phyloP scores from a whole-genome alignment of 192 early-diverging fungal genomes.

The Neocallimastix lanati region DNA sequence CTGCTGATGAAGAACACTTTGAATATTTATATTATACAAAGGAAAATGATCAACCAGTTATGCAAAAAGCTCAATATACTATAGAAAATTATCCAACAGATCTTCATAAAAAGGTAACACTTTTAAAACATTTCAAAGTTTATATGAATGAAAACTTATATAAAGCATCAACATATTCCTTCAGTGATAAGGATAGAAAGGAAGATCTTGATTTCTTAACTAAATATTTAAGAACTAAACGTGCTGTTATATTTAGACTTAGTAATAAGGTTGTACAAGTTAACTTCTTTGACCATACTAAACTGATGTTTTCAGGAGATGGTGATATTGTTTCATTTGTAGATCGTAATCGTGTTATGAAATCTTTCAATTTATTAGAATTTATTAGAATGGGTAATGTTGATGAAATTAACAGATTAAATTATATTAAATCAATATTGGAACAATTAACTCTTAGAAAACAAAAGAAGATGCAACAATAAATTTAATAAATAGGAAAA shows the following conservation, averaged over 20 bases:
- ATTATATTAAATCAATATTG: not conserved
- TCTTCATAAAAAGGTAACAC: constrained; percentile 37
- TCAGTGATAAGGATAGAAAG: not conserved
- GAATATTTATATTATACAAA: constrained; percentile 21
- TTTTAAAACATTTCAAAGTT: constrained; percentile 31
- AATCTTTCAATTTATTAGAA: not conserved
- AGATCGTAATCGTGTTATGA: constrained; percentile 7
- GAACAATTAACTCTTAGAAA: not conserved
- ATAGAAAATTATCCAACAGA: constrained; percentile 19
- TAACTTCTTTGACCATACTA: constrained; percentile 58
- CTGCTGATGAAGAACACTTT: constrained; percentile 29
- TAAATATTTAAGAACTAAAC: constrained; percentile 41
- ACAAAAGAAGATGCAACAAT: not conserved
- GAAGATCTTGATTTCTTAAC: constrained; percentile 31
- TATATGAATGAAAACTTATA: constrained; percentile 42
- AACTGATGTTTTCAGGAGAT: constrained; percentile 35
- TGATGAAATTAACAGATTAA: not conserved
- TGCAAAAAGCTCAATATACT: constrained; percentile 15
- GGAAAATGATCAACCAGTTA: not conserved
- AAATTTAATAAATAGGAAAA: no score
- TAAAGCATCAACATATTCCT: constrained; percentile 5
- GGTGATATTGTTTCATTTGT: constrained; percentile 40
- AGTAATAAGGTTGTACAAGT: constrained; percentile 51
- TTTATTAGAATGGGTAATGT: not conserved
- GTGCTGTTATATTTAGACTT: constrained; percentile 44